phyloP scores from a whole-genome alignment of 2,329 filamentous ascomycete genomes.

The Sporothrix phasma region DNA sequence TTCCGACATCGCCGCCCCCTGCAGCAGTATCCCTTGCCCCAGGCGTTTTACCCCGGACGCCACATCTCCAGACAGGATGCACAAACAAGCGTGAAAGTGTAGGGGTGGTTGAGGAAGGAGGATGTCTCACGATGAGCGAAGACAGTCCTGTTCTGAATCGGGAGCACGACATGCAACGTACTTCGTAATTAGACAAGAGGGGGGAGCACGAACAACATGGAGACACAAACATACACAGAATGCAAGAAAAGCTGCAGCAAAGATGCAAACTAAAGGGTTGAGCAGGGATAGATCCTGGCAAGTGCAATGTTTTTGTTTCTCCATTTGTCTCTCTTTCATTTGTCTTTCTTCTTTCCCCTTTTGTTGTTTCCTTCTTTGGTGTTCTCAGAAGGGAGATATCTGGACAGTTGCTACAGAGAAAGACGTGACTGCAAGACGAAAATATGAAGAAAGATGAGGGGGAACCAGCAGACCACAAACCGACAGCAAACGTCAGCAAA shows the following conservation, averaged over 20 bases:
- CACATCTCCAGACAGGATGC: conserved; percentile 4
- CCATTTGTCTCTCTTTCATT: too few relatives aligned
- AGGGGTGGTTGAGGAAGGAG: background rate
- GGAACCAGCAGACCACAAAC: too few relatives aligned
- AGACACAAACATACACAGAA: background rate
- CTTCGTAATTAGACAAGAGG: too few relatives aligned
- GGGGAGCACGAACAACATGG: too few relatives aligned
- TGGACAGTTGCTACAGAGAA: background rate
- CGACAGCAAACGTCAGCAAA: background rate
- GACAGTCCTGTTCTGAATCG: too few relatives aligned
- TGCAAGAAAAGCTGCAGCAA: background rate
- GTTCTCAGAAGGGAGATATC: too few relatives aligned
- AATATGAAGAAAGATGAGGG: background rate
- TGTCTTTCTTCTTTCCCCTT: too few relatives aligned
- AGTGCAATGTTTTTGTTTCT: background rate
- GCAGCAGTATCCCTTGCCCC: background rate
- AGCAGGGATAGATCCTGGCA: background rate
- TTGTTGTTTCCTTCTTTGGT: too few relatives aligned
- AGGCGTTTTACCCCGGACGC: background rate
- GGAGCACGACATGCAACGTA: too few relatives aligned
- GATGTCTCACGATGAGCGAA: background rate
- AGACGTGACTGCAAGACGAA: background rate
- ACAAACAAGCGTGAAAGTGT: background rate
- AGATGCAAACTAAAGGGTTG: background rate
- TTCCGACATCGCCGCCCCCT: background rate